These are phyloP conservation scores for Helicocarpus griseus DNA, from an alignment of 2,329 filamentous ascomycete genomes.

Conservation along the genomic window DNA sequence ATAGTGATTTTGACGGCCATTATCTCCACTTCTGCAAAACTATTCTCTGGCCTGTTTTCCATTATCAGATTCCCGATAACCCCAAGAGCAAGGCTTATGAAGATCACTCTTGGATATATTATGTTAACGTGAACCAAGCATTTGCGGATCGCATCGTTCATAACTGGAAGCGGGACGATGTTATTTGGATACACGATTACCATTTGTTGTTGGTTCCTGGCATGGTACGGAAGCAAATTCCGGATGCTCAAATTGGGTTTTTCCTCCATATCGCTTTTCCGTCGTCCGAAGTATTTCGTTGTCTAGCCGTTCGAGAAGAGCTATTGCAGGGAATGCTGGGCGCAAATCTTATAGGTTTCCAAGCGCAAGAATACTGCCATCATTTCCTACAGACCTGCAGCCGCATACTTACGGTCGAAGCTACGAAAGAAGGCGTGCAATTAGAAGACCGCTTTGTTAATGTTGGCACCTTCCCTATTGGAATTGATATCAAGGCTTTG, in stretches of 20 bases:
- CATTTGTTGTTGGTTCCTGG: conserved; percentile 79
- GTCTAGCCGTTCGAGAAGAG: conserved; percentile 75
- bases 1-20: conserved; percentile 89
- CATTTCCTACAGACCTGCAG: conserved; percentile 96
- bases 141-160: conserved; percentile 85
- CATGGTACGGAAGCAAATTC: conserved; percentile 77
- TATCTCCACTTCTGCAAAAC: conserved; percentile 97
- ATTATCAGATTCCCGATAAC: conserved; percentile 96
- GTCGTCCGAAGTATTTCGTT: conserved; percentile 91
- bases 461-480: conserved; percentile 75
- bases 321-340: conserved; percentile 87
- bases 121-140: conserved; percentile 82
- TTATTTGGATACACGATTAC: conserved; percentile 94
- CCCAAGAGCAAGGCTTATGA: conserved; percentile 97
- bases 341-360: conserved; percentile 85
- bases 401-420: conserved; percentile 80
- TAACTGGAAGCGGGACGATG: conserved; percentile 87
- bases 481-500: conserved; percentile 75
- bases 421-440: conserved; percentile 77
- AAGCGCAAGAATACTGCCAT: conserved; percentile 83
- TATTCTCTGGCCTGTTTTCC: conserved; percentile 94
- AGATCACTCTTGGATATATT: conserved; percentile 94
- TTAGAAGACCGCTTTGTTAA: conserved; percentile 90
- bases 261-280: conserved; percentile 94
- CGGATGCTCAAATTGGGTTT: conserved; percentile 91